These are phyloP conservation scores for Cardiospermum halicacabum DNA, from an alignment of 345 rosid genomes.

Conservation along the genomic window DNA sequence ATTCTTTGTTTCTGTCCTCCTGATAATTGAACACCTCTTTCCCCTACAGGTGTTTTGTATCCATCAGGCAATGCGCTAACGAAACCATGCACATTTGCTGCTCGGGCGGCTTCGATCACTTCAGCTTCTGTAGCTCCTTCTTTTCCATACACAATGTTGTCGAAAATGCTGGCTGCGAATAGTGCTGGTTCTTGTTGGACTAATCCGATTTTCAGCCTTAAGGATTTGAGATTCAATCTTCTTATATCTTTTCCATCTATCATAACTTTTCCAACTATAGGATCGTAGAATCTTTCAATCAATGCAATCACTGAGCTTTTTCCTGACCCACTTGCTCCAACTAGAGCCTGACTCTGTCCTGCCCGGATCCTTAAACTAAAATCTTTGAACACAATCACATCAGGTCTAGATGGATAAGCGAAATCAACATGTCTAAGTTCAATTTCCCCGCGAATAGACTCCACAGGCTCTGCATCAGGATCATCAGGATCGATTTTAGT, in stretches of 20 bases:
- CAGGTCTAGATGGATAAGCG: slow-evolving; percentile 90
- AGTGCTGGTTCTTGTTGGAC: slow-evolving; percentile 98
- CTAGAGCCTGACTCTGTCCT: slow-evolving; percentile 97
- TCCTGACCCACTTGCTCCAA: slow-evolving; percentile 97
- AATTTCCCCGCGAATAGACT: slow-evolving; percentile 83
- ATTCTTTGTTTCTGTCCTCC: slow-evolving; percentile 99
- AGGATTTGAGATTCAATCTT: slow-evolving; percentile 74
- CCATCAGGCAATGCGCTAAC: slow-evolving; percentile 92
- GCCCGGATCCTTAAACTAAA: slow-evolving; percentile 83
- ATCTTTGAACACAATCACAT: slow-evolving; percentile 73
- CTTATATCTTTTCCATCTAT: slow-evolving; percentile 93
- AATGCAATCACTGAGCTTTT: slow-evolving; percentile 92
- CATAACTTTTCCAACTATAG: slow-evolving; percentile 81
- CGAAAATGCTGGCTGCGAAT: slow-evolving; percentile 87
- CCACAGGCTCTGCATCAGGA: slow-evolving; percentile 83
- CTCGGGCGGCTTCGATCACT: slow-evolving; percentile 82
- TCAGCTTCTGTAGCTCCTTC: slow-evolving; percentile 90
- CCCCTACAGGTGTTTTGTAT: slow-evolving; percentile 92
- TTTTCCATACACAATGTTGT: slow-evolving; percentile 93
- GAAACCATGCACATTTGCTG: slow-evolving; percentile 88
- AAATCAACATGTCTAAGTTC: slow-evolving; percentile 95
- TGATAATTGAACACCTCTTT: slow-evolving; percentile 93
- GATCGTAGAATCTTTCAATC: slow-evolving; percentile 94
- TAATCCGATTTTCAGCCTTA: slow-evolving; percentile 84
- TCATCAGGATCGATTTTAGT: slow-evolving; percentile 91